Conservation (phyloP, 1,284 basidiomycete genomes). For the Ustilago tritici region DNA sequence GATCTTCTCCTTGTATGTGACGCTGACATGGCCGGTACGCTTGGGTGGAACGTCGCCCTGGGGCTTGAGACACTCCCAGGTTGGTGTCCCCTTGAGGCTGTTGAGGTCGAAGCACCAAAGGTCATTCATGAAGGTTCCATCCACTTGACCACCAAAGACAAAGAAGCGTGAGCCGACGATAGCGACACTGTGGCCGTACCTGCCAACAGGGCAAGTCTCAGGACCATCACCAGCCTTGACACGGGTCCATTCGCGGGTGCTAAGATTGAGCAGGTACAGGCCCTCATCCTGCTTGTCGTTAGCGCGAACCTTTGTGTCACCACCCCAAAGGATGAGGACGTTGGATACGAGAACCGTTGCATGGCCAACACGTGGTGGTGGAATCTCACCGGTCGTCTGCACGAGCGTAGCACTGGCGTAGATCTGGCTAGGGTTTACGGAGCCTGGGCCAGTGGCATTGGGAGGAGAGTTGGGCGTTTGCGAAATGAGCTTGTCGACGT, state of each 20-base stretch:
- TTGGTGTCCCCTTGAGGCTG: slow-evolving; percentile 67
- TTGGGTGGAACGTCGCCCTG: slow-evolving; percentile 79
- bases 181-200: slow-evolving; percentile 95
- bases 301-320: slow-evolving; percentile 83
- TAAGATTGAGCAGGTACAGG: slow-evolving; percentile 93
- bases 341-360: slow-evolving; percentile 94
- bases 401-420: slow-evolving; percentile 73
- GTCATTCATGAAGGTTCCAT: slow-evolving; percentile 86
- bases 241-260: slow-evolving; percentile 89
- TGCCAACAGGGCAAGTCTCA: slow-evolving; percentile 78
- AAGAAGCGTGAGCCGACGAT: slow-evolving; percentile 93
- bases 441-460: slow-evolving; percentile 13
- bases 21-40: slow-evolving; percentile 91
- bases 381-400: slow-evolving; percentile 86
- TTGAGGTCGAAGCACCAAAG: slow-evolving; percentile 93
- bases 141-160: slow-evolving; percentile 96
- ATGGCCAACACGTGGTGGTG: slow-evolving; percentile 91
- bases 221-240: slow-evolving; percentile 72
- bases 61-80: slow-evolving; percentile 81
- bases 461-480: slow-evolving; percentile 77
- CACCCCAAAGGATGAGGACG: slow-evolving; percentile 97
- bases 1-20: slow-evolving; percentile 86
- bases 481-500: slow-evolving; percentile 73
- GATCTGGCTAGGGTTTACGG: slow-evolving; percentile 57
- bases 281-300: slow-evolving; percentile 90